Conservation (phyloP, 768 basidiomycete species). For the Phylloporus sp. region DNA sequence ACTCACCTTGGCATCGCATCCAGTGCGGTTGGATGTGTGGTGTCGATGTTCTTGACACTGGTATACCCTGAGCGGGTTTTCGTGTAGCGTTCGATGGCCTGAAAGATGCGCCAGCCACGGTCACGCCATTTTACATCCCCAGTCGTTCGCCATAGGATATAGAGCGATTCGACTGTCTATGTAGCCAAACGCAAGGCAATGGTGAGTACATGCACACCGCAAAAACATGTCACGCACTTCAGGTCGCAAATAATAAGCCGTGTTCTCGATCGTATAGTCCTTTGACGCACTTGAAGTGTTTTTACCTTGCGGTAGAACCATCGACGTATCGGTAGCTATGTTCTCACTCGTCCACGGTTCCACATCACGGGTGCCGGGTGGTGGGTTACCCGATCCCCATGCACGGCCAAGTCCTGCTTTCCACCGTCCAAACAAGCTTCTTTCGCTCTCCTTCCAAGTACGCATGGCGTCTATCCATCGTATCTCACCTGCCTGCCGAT, state of each 20-base stretch:
- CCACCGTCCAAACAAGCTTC: not conserved
- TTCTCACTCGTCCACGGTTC: conserved; percentile 19
- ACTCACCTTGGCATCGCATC: conserved; percentile 73
- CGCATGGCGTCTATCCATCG: conserved; percentile 33
- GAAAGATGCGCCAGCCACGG: conserved; percentile 66
- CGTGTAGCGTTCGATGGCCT: conserved; percentile 57
- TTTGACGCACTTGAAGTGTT: conserved; percentile 16
- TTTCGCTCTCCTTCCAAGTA: conserved; percentile 42
- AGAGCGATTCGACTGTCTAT: conserved; percentile 72
- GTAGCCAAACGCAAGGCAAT: not conserved
- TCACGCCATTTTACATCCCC: conserved; percentile 66
- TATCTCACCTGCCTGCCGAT: conserved; percentile 8
- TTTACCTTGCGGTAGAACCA: not conserved
- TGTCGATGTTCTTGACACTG: conserved; percentile 45
- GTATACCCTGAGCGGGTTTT: conserved; percentile 62
- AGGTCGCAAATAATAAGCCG: conserved; percentile 59
- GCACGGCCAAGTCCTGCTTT: not conserved
- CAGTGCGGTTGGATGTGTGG: conserved; percentile 30
- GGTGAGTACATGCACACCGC: not conserved
- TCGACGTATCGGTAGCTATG: conserved; percentile 1
- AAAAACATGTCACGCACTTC: conserved; percentile 47
- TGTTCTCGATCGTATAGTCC: conserved; percentile 51
- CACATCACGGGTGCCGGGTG: conserved; percentile 49
- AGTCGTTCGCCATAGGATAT: conserved; percentile 69
- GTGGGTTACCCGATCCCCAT: conserved; percentile 29